Evolutionary conservation across 352 stramenopile species (phyloP), one percentile per base, ranked within the genome.

Genomic region (Globisporangium lucens): DNA sequence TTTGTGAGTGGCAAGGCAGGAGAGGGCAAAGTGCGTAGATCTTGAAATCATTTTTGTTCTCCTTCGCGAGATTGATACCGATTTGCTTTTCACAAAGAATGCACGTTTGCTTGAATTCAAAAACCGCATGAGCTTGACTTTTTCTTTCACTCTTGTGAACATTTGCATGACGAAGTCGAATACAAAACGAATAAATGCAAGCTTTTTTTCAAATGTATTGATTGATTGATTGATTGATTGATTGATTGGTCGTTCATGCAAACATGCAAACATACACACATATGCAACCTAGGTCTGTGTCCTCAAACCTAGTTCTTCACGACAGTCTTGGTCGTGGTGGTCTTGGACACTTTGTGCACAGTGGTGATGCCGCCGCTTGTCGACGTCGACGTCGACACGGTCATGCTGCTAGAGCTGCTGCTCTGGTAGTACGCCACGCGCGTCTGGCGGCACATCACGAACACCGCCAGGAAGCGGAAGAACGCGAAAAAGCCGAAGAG

Each of bases 401-500:
- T 46, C 33, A 22, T 36, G 55, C 41, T 67, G 35, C 35, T 41
- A 41, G 35, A 41, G n/a, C 20, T 53, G 35, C 24, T 56, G 38
- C 29, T 58, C 20, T 41, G 29, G 60, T 68, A 63, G 35, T 61
- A 49, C 17, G 20, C 43, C n/a, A 57, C 29, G 43, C 63, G 55
- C 4, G 47, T 55, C 29, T 59, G 53, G 53, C 53, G 53, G 29
- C 38, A 56, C 43, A 70, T 63, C n/a, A 70, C 17, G n/a, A 68
- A 63, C 24, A 63, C 41, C 9, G 53, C 24, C 47, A 68, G 13
- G 66, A 68, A 53, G 36, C 59, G 66, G 9, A 71, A 27, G 2
- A 71, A n/a, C 41, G 64, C 60, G 17, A 58, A 62, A 29, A 68
- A 66, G 0, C 56, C 65, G 35, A 66, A 20, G 27, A 68, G 63